A percentile compares a stretch with the other conserved stretches of the same genome.
Evolutionary conservation across 2,329 filamentous ascomycete genomes (phyloP).

Genomic region (Diaporthe vaccinii): DNA sequence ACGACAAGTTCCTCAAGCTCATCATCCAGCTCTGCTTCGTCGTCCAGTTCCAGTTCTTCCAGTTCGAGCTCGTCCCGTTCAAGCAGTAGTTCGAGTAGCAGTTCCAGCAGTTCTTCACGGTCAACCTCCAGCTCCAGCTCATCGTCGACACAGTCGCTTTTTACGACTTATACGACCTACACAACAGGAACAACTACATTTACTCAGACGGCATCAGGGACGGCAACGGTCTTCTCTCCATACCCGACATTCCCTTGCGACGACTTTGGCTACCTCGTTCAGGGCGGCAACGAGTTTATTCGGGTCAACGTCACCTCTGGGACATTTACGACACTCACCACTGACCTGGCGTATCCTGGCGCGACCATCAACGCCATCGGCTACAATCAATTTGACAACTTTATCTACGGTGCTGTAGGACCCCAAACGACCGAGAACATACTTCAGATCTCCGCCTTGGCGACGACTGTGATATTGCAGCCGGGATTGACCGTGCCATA

Average conservation of each 20-base stretch:
- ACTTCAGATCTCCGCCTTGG: not conserved
- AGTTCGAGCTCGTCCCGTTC: not conserved
- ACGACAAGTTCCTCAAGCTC: not conserved
- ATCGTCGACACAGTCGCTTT: not conserved
- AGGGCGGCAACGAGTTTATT: not conserved
- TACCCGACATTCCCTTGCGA: slow-evolving; percentile 10
- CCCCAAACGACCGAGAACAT: not conserved
- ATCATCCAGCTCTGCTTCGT: not conserved
- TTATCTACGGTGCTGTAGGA: slow-evolving; percentile 18
- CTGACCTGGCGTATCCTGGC: slow-evolving; percentile 6
- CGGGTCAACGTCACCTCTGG: slow-evolving; percentile 5
- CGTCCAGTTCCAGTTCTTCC: not conserved
- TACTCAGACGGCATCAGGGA: slow-evolving; percentile 15
- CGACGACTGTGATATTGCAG: not conserved
- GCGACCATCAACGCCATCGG: slow-evolving; percentile 14
- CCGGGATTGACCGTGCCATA: slow-evolving; percentile 2
- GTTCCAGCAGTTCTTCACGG: not conserved
- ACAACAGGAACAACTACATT: not conserved
- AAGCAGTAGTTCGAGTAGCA: not conserved
- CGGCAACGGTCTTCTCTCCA: slow-evolving; percentile 9
- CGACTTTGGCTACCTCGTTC: not conserved
- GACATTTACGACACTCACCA: not conserved
- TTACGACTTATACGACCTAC: not conserved
- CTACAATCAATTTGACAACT: slow-evolving; percentile 2
- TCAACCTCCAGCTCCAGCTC: slow-evolving; percentile 1